phyloP scores from a whole-genome alignment of 805 yeast genomes.

The Ogataea naganishii region DNA sequence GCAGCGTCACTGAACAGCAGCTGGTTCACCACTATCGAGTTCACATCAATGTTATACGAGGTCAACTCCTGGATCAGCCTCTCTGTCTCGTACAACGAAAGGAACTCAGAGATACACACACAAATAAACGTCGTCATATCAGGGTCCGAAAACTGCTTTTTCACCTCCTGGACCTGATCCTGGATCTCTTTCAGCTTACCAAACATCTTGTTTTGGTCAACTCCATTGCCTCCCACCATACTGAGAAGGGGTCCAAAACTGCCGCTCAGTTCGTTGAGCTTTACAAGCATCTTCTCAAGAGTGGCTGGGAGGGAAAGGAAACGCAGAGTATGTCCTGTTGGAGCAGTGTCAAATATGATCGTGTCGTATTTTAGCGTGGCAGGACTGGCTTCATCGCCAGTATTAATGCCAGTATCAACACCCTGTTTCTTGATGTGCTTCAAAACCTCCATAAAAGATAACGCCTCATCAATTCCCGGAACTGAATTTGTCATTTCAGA shows the following conservation, averaged over 20 bases:
- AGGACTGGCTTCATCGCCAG: constrained; percentile 19
- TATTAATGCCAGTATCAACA: no score
- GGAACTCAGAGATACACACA: constrained; percentile 95
- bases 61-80: constrained; percentile 95
- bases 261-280: constrained; percentile 79
- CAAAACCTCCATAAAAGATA: constrained; percentile 95
- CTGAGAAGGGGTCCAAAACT: constrained; percentile 87
- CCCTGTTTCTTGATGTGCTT: constrained; percentile 89
- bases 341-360: constrained; percentile 98
- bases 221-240: constrained; percentile 54
- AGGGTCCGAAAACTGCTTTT: constrained; percentile 91
- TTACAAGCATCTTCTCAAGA: constrained; percentile 75
- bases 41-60: constrained; percentile 92
- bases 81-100: constrained; percentile 94
- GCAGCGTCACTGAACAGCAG: constrained; percentile 80
- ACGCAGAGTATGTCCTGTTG: constrained; percentile 96
- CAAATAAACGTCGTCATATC: constrained; percentile 93
- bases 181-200: constrained; percentile 74
- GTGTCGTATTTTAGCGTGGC: constrained; percentile 57
- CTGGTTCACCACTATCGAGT: constrained; percentile 93
- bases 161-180: constrained; percentile 75
- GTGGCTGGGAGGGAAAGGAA: constrained; percentile 93
- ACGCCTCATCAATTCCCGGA: constrained; percentile 98
- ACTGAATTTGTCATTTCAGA: constrained; percentile 89
- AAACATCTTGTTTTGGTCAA: constrained; percentile 60